These are phyloP conservation scores for Dactylellina drechsleri DNA, from an alignment of 2,329 filamentous ascomycete species.

Conservation along the genomic window DNA sequence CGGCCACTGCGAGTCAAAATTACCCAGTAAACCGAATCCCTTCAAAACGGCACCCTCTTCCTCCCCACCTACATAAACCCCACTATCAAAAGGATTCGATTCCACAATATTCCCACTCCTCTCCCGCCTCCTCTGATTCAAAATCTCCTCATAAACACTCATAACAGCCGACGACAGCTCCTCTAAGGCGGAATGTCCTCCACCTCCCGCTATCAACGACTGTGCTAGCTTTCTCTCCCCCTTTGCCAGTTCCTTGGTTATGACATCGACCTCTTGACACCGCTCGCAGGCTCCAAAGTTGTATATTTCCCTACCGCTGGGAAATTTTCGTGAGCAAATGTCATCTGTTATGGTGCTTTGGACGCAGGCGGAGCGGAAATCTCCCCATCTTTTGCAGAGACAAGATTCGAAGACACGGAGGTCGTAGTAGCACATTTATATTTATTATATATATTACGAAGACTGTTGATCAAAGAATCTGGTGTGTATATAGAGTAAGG, in stretches of 20 bases:
- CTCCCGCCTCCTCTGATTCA: constrained; percentile 16
- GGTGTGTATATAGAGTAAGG: background rate
- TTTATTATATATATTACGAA: too few relatives aligned
- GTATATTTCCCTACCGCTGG: constrained; percentile 7
- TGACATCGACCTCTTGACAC: constrained; percentile 27
- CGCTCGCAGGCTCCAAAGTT: constrained; percentile 16
- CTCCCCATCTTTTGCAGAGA: constrained; percentile 21
- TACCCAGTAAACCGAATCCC: background rate
- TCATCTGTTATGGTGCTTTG: constrained; percentile 11
- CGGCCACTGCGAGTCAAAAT: background rate
- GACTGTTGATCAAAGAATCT: too few relatives aligned
- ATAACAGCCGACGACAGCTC: constrained; percentile 19
- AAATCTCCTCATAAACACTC: constrained; percentile 25
- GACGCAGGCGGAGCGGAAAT: constrained; percentile 10
- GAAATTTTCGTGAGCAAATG: constrained; percentile 10
- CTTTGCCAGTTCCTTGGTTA: constrained; percentile 18
- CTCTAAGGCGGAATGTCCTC: constrained; percentile 5
- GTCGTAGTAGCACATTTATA: constrained; percentile 23
- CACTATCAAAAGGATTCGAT: constrained; percentile 6
- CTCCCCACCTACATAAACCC: background rate
- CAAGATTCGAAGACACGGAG: constrained; percentile 13
- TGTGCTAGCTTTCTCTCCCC: constrained; percentile 11
- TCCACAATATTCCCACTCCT: background rate
- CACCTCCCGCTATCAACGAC: background rate
- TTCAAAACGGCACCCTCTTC: background rate